A percentile compares a stretch with the other conserved stretches of the same genome.
These are phyloP conservation scores for Rhodosporidiobolus sp. DNA, from an alignment of 768 basidiomycete species.

Conservation along the genomic window DNA sequence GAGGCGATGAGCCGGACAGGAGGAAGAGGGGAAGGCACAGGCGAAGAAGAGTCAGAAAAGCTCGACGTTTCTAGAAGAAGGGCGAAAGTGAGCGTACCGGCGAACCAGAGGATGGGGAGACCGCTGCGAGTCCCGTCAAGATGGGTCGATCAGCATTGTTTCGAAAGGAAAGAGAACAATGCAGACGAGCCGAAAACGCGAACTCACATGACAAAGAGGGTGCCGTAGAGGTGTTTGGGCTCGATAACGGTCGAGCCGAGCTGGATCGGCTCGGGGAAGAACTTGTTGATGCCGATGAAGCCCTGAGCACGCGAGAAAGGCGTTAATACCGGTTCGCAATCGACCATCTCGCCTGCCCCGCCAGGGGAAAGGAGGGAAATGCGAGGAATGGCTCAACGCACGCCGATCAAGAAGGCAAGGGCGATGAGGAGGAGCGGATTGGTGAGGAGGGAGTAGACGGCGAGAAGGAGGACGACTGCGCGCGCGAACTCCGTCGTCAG, in stretches of 20 bases:
- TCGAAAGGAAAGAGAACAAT: background rate
- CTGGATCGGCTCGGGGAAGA: slow-evolving; percentile 68
- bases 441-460: slow-evolving; percentile 79
- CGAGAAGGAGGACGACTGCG: slow-evolving; percentile 68
- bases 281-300: slow-evolving; percentile 81
- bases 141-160: too few relatives aligned
- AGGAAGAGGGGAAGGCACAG: background rate
- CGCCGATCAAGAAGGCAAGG: slow-evolving; percentile 77
- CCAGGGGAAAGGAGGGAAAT: background rate
- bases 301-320: slow-evolving; percentile 52
- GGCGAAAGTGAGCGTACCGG: slow-evolving; percentile 38
- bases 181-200: slow-evolving; percentile 68
- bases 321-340: too few relatives aligned
- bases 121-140: slow-evolving; percentile 50
- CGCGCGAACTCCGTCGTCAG: too few relatives aligned
- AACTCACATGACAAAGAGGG: slow-evolving; percentile 84
- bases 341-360: too few relatives aligned
- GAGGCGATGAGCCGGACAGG: background rate
- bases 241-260: slow-evolving; percentile 76
- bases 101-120: slow-evolving; percentile 73
- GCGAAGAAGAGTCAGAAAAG: too few relatives aligned
- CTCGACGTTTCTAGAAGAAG: too few relatives aligned
- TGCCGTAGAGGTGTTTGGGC: slow-evolving; percentile 82
- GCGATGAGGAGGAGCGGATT: slow-evolving; percentile 79
- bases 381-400: background rate